These are phyloP conservation scores for Botrytis elliptica DNA, from an alignment of 2,329 filamentous ascomycete species.

Conservation along the genomic window DNA sequence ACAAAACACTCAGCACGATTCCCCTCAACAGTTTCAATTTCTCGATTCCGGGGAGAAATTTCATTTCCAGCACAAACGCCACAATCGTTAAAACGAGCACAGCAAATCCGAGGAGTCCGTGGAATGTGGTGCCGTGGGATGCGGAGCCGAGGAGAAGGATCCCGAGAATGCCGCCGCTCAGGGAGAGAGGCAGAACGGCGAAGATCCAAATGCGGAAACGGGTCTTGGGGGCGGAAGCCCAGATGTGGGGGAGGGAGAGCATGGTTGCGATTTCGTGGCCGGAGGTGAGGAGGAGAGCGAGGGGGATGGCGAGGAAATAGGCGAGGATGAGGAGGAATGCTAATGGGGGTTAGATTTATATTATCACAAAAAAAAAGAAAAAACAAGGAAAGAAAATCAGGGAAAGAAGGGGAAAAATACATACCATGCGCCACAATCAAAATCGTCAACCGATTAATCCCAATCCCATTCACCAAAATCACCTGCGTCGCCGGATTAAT, in stretches of 20 bases:
- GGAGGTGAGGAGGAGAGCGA: constrained; percentile 5
- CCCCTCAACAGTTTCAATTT: background rate
- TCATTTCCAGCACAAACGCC: constrained; percentile 7
- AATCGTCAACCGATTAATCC: background rate
- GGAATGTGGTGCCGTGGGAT: background rate
- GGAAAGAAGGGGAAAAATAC: background rate
- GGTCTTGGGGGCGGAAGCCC: constrained; percentile 5
- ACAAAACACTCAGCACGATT: background rate
- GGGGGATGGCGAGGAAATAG: constrained; percentile 12
- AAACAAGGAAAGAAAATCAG: background rate
- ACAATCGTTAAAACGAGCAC: background rate
- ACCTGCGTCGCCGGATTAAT: background rate
- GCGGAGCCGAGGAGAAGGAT: constrained; percentile 4
- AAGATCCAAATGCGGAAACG: constrained; percentile 12
- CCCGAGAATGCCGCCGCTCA: background rate
- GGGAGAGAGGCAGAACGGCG: background rate
- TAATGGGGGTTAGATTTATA: background rate
- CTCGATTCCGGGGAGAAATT: background rate
- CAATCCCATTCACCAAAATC: constrained; percentile 1
- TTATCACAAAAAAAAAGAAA: background rate
- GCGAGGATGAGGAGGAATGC: constrained; percentile 10
- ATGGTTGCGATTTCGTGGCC: constrained; percentile 19
- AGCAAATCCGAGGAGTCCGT: background rate
- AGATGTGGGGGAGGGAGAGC: constrained; percentile 3
- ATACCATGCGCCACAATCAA: constrained; percentile 18